Base-by-base conservation (phyloP, 2,329 filamentous ascomycete species). In the Myriangium duriaei region DNA sequence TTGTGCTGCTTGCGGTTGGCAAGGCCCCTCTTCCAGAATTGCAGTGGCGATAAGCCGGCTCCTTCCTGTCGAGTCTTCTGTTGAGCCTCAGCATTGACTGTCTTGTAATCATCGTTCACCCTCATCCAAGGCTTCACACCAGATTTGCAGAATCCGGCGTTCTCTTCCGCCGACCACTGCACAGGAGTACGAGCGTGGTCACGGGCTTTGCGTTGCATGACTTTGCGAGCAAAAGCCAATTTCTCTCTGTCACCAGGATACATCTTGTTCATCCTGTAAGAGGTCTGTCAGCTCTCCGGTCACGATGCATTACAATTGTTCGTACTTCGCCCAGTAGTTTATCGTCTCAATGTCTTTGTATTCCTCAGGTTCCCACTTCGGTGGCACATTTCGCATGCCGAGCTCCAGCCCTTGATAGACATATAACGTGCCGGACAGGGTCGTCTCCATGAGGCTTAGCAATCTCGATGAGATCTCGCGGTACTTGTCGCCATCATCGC, bases 121-220 rank as follows among this genome's bases (percentile, higher is more conserved):
- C 69, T 62, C 72, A 78, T 78, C 74, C 74, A 78, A 0, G 74
- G 72, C 35, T 61, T 58, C 0, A 61, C 63, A 0, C 57, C 60
- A 0, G 59, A 45, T 39, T 60, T 55, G 5, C 74, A 76, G 59
- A 82, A 82, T 2, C 79, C 79, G 0, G 72, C 74, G 45, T 76
- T 65, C 1, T 61, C 53, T 0, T 59, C 58, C 1, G 54, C 62
- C 39, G 66, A 66, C 79, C 79, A 83, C 45, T 79, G 75, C 61
- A 84, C 73, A 0, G 79, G 79, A 3, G 74, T 68, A n/a, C 79
- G 65, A 6, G 75, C 68, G 50, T 83, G 73, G 51, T 83, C 78
- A 19, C 76, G 63, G 4, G 69, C 76, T 18, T 80, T 67, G 42
- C 68, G 63, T 45, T 75, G 69, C 36, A 81, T 59, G 28, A 71